Base-by-base conservation (phyloP, 768 basidiomycete genomes). In the Wakefieldia striispora region DNA sequence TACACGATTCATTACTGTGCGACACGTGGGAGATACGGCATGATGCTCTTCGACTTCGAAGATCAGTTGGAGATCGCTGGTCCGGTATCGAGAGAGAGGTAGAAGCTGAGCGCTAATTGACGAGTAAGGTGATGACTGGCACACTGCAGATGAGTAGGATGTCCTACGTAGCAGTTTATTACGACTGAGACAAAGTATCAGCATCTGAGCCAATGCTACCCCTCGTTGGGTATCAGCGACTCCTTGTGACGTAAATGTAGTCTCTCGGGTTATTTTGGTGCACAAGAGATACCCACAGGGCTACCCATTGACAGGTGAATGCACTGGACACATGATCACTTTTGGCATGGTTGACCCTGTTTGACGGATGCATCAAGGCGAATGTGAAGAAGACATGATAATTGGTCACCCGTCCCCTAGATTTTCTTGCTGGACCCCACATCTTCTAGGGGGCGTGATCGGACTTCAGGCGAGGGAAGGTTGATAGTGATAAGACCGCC, bases 51-150 rank as follows among this genome's bases (percentile, higher is more conserved):
- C 39, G 49, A 51, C 36, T 40, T 29, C 49, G 60, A 62, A 64
- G 54, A 63, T 64, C 62, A 54, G 51, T 63, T 54, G 62, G 60
- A 60, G 62, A 64, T 64, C 64, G 53, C 55, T 65, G 35, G 58
- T 45, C 55, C 63, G 35, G 58, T 45, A 41, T 55, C 42, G 62
- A 45, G 48, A 48, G 62, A 36, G 50, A 58, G 6, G 58, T 47
- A 46, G 60, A 65, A 63, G 58, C n/a, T 37, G 49, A n/a, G n/a
- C n/a, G n/a, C n/a, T n/a, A n/a, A 65, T 63, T 54, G 47, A 57
- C 62, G 50, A 50, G 38, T 41, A 29, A 38, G 29, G 23, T 51
- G 27, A 50, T 43, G 48, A 34, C 31, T 43, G 46, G 34, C 47
- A 37, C 24, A 37, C 19, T 24, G 39, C 17, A 27, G 34, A 44